These are phyloP conservation scores for Lunularia cruciata DNA, from an alignment of 225 moss, liverwort and hornwort genomes.

Conservation along the genomic window DNA sequence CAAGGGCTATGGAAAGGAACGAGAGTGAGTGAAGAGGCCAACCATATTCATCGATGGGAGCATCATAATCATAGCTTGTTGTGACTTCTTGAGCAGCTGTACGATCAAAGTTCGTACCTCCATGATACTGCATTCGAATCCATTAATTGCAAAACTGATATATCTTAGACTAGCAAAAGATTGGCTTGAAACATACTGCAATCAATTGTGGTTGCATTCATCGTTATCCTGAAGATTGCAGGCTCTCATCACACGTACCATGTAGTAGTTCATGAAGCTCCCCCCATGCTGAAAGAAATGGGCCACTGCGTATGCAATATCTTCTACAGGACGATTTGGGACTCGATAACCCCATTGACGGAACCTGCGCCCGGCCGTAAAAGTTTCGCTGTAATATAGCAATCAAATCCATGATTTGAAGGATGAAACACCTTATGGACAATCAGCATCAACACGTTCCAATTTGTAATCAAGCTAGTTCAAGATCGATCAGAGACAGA, in stretches of 20 bases:
- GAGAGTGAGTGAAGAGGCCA: too few species aligned
- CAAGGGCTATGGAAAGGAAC: too few species aligned
- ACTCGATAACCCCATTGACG: slow-evolving; percentile 65
- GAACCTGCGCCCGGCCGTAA: too few species aligned
- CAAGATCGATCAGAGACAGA: too few species aligned
- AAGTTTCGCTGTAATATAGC: too few species aligned
- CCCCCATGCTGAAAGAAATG: slow-evolving; percentile 82
- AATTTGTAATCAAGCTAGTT: too few species aligned
- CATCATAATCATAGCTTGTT: slow-evolving; percentile 94
- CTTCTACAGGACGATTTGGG: slow-evolving; percentile 70
- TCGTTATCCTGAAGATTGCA: background rate
- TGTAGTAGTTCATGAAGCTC: slow-evolving; percentile 88
- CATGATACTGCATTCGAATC: slow-evolving; percentile 93
- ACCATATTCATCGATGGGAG: slow-evolving; percentile 92
- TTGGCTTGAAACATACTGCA: background rate
- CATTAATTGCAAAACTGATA: too few species aligned
- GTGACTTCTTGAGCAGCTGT: slow-evolving; percentile 70
- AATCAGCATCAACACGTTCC: too few species aligned
- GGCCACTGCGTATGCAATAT: slow-evolving; percentile 79
- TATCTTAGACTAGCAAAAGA: too few species aligned
- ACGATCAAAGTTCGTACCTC: slow-evolving; percentile 92
- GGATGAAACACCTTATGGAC: too few species aligned
- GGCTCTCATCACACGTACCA: slow-evolving; percentile 52
- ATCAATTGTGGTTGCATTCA: too few species aligned
- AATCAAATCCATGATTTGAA: too few species aligned